Base-by-base conservation (phyloP, 2,329 filamentous ascomycete genomes). In the Aspergillus sp. region DNA sequence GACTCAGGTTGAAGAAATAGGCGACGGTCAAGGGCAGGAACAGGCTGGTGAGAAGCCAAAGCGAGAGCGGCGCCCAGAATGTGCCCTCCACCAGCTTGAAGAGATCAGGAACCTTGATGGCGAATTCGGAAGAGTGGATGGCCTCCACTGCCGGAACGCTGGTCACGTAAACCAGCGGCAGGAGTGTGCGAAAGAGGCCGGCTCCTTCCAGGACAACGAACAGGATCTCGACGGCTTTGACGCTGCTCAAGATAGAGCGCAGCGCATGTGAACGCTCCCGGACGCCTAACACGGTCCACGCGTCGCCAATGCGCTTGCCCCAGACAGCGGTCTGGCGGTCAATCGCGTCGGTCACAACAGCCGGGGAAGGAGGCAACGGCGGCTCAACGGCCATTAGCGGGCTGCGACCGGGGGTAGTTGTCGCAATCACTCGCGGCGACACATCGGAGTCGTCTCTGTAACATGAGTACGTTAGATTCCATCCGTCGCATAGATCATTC, bases 1-100 rank as follows among this genome's bases (percentile, higher is more conserved):
- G 77, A 45, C 88, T 91, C 70, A 97, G 77, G 77, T 98, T 98
- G 84, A 96, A 90, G 74, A 97, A 96, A 80, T 95, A 98, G 26
- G 90, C 91, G 47, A 87, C 81, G 32, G 90, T 63, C 53, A 88
- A 80, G 1, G 94, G 94, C 29, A 94, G 65, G 49, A 90, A 69
- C 56, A 91, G 75, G 71, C 86, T 90, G 10, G 92, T 95, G 39
- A 88, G 73, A 5, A 86, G 74, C 92, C 93, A 98, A 20, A 92
- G 82, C 7, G 87, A 81, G 57, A 90, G 86, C 0, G 93, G 90
- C 0, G 85, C 87, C 94, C 94, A 98, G 83, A 96, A 98, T 26
- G 84, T 84, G 45, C 84, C 79, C 1, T 89, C 90, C 42, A 96
- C 77, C 9, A 97, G 80, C 31, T 89, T 77, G 75, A 95, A 96